These are phyloP conservation scores for Chamaenerion angustifolium DNA, from an alignment of 345 rosid species.

Conservation along the genomic window DNA sequence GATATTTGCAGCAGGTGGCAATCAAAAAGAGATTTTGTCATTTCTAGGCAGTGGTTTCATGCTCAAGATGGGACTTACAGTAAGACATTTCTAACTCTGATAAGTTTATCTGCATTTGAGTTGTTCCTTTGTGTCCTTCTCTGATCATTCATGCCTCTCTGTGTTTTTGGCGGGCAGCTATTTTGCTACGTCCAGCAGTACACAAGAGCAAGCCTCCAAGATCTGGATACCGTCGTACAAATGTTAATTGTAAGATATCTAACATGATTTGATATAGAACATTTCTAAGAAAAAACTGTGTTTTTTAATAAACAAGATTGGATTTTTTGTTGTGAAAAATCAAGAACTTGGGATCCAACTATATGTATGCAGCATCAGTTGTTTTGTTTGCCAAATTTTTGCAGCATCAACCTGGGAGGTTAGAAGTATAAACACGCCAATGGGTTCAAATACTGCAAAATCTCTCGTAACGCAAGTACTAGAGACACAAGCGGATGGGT, in stretches of 20 bases:
- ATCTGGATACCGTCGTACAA: constrained; percentile 77
- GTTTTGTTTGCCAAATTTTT: constrained; percentile 4
- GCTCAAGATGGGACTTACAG: constrained; percentile 97
- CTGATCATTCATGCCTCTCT: too few species aligned
- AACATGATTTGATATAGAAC: not conserved
- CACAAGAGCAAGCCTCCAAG: constrained; percentile 64
- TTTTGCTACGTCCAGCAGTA: constrained; percentile 72
- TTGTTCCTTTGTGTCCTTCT: too few species aligned
- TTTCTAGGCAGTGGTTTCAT: constrained; percentile 93
- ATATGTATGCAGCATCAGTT: too few species aligned
- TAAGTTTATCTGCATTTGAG: too few species aligned
- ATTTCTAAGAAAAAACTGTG: not conserved
- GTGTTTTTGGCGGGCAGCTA: constrained; percentile 31
- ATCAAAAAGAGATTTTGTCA: constrained; percentile 80
- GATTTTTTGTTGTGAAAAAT: not conserved
- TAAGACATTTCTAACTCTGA: constrained; percentile 20
- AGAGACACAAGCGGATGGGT: constrained; percentile 60
- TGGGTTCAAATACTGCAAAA: constrained; percentile 41
- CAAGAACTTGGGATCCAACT: not conserved
- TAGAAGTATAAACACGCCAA: constrained; percentile 38
- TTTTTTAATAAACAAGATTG: not conserved
- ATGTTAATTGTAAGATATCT: constrained; percentile 55
- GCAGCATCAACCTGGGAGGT: constrained; percentile 97
- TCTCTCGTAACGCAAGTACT: constrained; percentile 77
- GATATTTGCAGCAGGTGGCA: constrained; percentile 53